Conservation (phyloP, 1,139 yeast genomes). For the Ogataea hybrid region DNA sequence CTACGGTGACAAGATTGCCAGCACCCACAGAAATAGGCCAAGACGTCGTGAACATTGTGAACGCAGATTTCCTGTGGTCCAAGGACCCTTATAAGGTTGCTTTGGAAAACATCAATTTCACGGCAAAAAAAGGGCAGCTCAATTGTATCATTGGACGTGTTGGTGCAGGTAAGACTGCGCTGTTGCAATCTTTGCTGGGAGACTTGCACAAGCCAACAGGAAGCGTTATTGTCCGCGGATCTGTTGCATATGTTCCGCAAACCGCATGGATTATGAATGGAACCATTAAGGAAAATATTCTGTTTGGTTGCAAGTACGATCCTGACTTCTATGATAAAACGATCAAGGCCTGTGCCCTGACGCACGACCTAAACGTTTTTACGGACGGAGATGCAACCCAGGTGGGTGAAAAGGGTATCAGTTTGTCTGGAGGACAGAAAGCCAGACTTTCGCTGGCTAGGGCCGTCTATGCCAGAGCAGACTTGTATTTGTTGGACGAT, state of each 20-base stretch:
- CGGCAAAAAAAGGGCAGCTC: slow-evolving; percentile 75
- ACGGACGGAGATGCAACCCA: slow-evolving; percentile 89
- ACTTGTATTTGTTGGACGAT: slow-evolving; percentile 85
- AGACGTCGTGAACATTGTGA: slow-evolving; percentile 60
- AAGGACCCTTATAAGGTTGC: slow-evolving; percentile 80
- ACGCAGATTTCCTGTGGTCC: slow-evolving; percentile 90
- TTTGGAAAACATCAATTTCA: slow-evolving; percentile 64
- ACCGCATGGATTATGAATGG: slow-evolving; percentile 97
- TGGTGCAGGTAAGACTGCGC: slow-evolving; percentile 89
- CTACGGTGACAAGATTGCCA: slow-evolving; percentile 66
- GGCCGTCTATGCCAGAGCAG: slow-evolving; percentile 94
- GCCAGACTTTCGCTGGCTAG: slow-evolving; percentile 92
- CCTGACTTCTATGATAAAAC: slow-evolving; percentile 76
- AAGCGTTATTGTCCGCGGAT: slow-evolving; percentile 69
- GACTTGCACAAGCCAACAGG: slow-evolving; percentile 83
- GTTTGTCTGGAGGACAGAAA: slow-evolving; percentile 96
- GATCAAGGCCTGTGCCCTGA: slow-evolving; percentile 83
- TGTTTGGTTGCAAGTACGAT: slow-evolving; percentile 86
- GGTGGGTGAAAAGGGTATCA: slow-evolving; percentile 97
- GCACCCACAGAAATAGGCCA: slow-evolving; percentile 59
- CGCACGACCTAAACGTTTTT: slow-evolving; percentile 72
- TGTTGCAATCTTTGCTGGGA: slow-evolving; percentile 82
- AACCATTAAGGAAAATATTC: slow-evolving; percentile 80
- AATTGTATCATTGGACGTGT: slow-evolving; percentile 91
- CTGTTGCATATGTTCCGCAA: slow-evolving; percentile 89